Evolutionary conservation across 768 basidiomycete species (phyloP), one percentile per base, ranked within the genome.

Genomic region (Kwoniella heveanensis): DNA sequence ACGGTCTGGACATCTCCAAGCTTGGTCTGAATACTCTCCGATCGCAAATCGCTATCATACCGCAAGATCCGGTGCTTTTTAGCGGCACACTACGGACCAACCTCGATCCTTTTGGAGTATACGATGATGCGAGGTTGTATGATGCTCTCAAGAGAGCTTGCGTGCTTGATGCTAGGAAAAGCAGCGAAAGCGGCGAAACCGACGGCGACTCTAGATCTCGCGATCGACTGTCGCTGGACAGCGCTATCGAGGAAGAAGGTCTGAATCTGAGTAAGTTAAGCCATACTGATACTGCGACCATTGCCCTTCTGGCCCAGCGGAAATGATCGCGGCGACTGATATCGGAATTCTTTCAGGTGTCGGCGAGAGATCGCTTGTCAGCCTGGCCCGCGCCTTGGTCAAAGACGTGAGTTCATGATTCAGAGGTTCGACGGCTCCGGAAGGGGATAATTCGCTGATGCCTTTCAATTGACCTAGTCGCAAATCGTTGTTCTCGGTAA

Each of bases 371-470:
- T 91, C 89, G 13, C 82, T 95, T 30, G 88, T 94, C 24, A 90
- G 90, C 6, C 83, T 95, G 25, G 93, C 93, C 15, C 84, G 92
- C 25, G 94, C 93, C 0, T 80, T 95, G 30, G 92, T 94, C 46
- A 92, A 92, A 73, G 85, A 93, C 71, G 69, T 71, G 29, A 62
- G 72, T 67, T 2, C 19, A 21, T n/a, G n/a, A 13, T 8, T 22
- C 1, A 3, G 26, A 29, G 39, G 1, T 21, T 24, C 39, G n/a
- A 7, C n/a, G 2, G 50, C 9, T 54, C 19, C n/a, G n/a, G n/a
- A n/a, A n/a, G n/a, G n/a, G n/a, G n/a, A n/a, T n/a, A n/a, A n/a
- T n/a, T n/a, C n/a, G n/a, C n/a, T n/a, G n/a, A n/a, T n/a, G n/a
- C 13, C 32, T 36, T 36, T 6, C 32, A 6, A 13, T 36, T 36